Percentiles rank a stretch among this genome's conserved stretches.
Evolutionary conservation across 306 rosid species (phyloP).

Genomic region (Dalbergia cultrata): DNA sequence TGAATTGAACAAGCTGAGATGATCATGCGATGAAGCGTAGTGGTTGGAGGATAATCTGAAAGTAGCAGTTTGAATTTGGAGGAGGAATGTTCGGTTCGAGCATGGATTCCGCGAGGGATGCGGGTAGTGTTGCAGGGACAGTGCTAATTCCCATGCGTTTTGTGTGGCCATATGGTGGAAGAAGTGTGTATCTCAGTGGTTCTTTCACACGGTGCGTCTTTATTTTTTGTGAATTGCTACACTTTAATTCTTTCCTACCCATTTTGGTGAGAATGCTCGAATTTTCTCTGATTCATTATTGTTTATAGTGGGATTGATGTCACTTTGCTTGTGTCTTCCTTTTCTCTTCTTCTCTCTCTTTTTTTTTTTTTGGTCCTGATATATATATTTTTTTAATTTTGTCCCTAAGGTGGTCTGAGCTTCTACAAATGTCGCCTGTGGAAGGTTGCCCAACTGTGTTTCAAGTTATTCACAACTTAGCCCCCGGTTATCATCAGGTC

Average conservation of each 20-base stretch:
- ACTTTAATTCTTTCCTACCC: conserved; percentile 1
- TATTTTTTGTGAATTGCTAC: background rate
- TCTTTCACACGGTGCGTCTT: conserved; percentile 78
- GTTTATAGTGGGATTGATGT: conserved; percentile 21
- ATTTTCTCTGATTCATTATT: conserved; percentile 22
- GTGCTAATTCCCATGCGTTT: conserved; percentile 85
- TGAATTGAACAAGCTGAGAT: conserved; percentile 49
- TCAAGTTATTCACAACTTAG: conserved; percentile 83
- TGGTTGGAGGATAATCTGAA: conserved; percentile 53
- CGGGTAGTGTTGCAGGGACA: conserved; percentile 66
- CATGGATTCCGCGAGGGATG: conserved; percentile 74
- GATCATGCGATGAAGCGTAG: conserved; percentile 47
- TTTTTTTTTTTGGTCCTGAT: background rate
- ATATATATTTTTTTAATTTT: background rate
- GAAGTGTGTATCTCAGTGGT: conserved; percentile 82
- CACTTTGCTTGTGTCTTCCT: conserved; percentile 20
- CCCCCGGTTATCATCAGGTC: conserved; percentile 95
- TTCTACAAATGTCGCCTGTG: conserved; percentile 86
- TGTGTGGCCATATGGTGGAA: conserved; percentile 97
- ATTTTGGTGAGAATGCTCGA: conserved; percentile 35
- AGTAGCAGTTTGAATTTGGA: conserved; percentile 40
- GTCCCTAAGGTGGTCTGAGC: conserved; percentile 89
- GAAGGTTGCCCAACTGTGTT: conserved; percentile 96
- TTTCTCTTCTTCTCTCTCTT: background rate
- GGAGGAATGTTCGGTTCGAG: conserved; percentile 65